phyloP scores from a whole-genome alignment of 805 yeast species.

The Trichomonascus vanleenenianus region DNA sequence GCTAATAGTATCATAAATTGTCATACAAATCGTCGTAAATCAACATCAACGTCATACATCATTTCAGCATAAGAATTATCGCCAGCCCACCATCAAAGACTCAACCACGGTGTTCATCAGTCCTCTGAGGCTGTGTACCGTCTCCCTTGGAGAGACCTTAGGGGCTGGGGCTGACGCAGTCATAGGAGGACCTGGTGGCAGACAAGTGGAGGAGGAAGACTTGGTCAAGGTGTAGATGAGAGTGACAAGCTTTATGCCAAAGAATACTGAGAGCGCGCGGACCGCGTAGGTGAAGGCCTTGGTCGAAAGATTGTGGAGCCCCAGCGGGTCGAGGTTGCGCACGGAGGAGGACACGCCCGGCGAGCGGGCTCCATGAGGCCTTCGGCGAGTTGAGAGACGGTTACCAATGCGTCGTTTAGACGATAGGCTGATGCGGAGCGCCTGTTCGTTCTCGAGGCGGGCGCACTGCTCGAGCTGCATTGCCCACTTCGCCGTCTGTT shows the following conservation, averaged over 20 bases:
- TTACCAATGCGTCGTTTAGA: not conserved
- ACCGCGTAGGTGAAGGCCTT: slow-evolving; percentile 7
- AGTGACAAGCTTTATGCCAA: slow-evolving; percentile 10
- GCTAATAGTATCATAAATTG: not conserved
- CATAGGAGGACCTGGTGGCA: not conserved
- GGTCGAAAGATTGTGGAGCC: slow-evolving; percentile 6
- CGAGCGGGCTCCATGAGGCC: not conserved
- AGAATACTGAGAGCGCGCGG: slow-evolving; percentile 7
- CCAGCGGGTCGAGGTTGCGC: slow-evolving; percentile 19
- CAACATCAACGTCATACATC: not conserved
- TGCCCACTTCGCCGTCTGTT: slow-evolving; percentile 21
- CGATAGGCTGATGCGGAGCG: slow-evolving; percentile 4
- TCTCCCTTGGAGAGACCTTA: too few relatives aligned
- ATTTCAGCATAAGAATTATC: slow-evolving; percentile 2
- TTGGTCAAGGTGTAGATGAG: slow-evolving; percentile 1
- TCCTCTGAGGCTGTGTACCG: too few relatives aligned
- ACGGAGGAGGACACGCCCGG: slow-evolving; percentile 12
- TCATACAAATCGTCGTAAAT: slow-evolving; percentile 3
- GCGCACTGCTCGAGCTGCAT: slow-evolving; percentile 20
- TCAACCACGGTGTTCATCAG: not conserved
- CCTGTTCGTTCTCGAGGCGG: slow-evolving; percentile 14
- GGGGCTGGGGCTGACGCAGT: not conserved
- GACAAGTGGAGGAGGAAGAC: not conserved
- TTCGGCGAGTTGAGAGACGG: not conserved
- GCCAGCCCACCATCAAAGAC: slow-evolving; percentile 2